Evolutionary conservation across 1,139 yeast species (phyloP), one percentile per base, ranked within the genome.

Genomic region (Hansenula lynferdii): DNA sequence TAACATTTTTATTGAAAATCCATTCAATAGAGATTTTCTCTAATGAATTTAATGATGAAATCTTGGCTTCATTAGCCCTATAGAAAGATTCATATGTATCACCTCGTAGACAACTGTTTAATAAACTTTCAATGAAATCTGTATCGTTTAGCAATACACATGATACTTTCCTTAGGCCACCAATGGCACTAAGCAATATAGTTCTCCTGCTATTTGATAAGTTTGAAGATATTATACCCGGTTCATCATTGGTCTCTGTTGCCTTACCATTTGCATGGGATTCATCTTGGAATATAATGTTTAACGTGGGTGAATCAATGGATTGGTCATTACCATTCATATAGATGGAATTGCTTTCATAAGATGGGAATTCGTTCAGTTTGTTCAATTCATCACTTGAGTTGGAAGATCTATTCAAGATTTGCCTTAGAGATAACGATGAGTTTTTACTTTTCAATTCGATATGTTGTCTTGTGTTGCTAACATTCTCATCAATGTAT

Each of bases 11-110:
- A n/a, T 72, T 63, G 23, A 73, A 57, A 14, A 80, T 60, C 64
- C 78, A 72, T 45, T 77, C 79, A 8, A 76, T 48, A 4, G 80
- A 64, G 20, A 70, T 49, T 50, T 69, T 74, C n/a, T 77, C 71
- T 47, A 77, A 56, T 36, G 70, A 60, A 32, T 61, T 46, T 49
- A 58, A 34, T 4, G 42, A 9, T 2, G 26, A 17, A 6, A 50
- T 28, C 16, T 39, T 36, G 1, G 34, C 36, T 4, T 28, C 15
- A 19, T 51, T 42, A 5, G 34, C 27, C 2, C 26, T 6, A 11
- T 35, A 20, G 18, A 51, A 51, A 2, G 26, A 10, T 19, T 47
- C 48, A 31, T 37, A 50, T 2, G 35, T 2, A 17, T 43, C 47
- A 19, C 32, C 42, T 2, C 30, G 19, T 0, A 33, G 15, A 25